phyloP scores from a whole-genome alignment of 2,329 filamentous ascomycete species.

The Alternaria gansuensis region DNA sequence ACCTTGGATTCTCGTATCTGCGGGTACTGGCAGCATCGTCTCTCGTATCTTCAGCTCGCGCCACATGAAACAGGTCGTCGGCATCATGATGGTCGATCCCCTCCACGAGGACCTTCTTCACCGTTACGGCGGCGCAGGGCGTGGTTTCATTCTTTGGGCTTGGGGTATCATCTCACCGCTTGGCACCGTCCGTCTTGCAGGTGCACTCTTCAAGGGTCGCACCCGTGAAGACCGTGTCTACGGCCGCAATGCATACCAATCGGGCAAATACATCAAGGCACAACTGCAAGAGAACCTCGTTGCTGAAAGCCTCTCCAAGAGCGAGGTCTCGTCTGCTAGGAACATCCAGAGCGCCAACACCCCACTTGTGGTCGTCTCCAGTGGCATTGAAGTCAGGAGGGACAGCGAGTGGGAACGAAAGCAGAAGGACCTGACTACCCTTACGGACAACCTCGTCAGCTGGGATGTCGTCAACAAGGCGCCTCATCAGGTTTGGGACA shows the following conservation, averaged over 20 bases:
- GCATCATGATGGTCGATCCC: slow-evolving; percentile 85
- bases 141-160: slow-evolving; percentile 86
- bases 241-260: slow-evolving; percentile 79
- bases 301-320: slow-evolving; percentile 81
- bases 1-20: slow-evolving; percentile 87
- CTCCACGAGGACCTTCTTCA: slow-evolving; percentile 86
- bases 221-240: slow-evolving; percentile 84
- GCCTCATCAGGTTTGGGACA: slow-evolving; percentile 86
- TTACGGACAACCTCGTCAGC: slow-evolving; percentile 78
- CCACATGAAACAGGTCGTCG: slow-evolving; percentile 76
- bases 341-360: slow-evolving; percentile 81
- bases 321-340: slow-evolving; percentile 79
- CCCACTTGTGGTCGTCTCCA: slow-evolving; percentile 82
- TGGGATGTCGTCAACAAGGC: slow-evolving; percentile 91
- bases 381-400: slow-evolving; percentile 72
- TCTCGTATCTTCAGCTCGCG: slow-evolving; percentile 90
- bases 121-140: slow-evolving; percentile 69
- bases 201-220: slow-evolving; percentile 82
- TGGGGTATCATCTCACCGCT: slow-evolving; percentile 87
- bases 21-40: slow-evolving; percentile 87
- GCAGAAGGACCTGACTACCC: slow-evolving; percentile 81
- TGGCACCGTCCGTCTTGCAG: slow-evolving; percentile 80
- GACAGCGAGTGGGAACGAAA: slow-evolving; percentile 80
- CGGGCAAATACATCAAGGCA: slow-evolving; percentile 84
- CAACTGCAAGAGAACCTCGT: slow-evolving; percentile 93